Percentiles rank a stretch among this genome's conserved stretches.
Conservation (phyloP, 768 basidiomycete species). For the Melanogaster broomeanus region DNA sequence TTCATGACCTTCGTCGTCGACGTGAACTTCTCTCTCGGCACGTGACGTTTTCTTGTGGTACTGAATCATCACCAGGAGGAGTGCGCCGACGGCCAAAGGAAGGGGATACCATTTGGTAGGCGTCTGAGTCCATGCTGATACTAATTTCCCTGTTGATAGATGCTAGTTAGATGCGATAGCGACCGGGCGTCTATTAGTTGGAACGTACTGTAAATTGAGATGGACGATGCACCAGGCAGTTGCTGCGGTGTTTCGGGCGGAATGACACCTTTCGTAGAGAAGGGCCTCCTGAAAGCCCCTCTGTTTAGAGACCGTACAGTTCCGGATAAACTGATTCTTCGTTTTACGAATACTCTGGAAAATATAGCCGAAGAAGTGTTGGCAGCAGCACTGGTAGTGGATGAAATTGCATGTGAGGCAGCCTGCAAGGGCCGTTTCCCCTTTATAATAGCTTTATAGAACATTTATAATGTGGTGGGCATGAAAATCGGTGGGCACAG, state of each 20-base stretch:
- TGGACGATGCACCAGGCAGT: conserved; percentile 35
- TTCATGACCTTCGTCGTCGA: conserved; percentile 84
- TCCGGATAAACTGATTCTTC: conserved; percentile 31
- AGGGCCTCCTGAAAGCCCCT: conserved; percentile 24
- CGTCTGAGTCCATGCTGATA: conserved; percentile 81
- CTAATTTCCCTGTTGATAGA: conserved; percentile 51
- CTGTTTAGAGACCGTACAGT: conserved; percentile 31
- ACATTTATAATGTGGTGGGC: conserved; percentile 21
- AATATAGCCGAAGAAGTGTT: conserved; percentile 34
- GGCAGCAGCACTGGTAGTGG: conserved; percentile 29
- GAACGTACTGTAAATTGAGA: conserved; percentile 50
- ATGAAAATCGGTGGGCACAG: conserved; percentile 18
- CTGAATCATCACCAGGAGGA: conserved; percentile 80
- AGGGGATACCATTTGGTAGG: conserved; percentile 96
- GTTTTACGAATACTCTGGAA: conserved; percentile 33
- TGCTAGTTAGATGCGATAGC: conserved; percentile 7
- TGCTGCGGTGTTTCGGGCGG: conserved; percentile 48
- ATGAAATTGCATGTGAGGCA: conserved; percentile 43
- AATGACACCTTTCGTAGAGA: conserved; percentile 23
- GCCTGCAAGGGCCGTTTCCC: conserved; percentile 57
- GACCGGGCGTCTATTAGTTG: neutral
- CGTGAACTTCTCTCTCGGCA: conserved; percentile 62
- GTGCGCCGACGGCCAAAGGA: conserved; percentile 85
- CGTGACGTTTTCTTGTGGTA: conserved; percentile 61
- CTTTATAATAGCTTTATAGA: conserved; percentile 36